These are phyloP conservation scores for Colletotrichum sp. DNA, from an alignment of 2,329 filamentous ascomycete species.

Conservation along the genomic window DNA sequence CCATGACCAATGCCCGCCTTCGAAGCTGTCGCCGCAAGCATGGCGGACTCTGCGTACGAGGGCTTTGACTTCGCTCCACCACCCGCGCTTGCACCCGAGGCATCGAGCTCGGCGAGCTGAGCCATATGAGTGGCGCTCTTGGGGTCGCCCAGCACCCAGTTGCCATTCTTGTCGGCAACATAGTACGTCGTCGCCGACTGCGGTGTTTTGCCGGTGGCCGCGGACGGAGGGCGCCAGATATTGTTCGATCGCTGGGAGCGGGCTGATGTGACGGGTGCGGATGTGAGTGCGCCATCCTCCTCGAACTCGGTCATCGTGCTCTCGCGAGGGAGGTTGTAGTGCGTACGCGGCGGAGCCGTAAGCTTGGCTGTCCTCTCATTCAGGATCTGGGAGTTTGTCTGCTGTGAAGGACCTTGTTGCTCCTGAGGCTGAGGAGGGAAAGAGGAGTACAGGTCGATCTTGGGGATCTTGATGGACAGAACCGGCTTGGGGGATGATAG, in stretches of 20 bases:
- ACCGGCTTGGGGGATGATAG: conserved; percentile 40
- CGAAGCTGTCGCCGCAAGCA: conserved; percentile 22
- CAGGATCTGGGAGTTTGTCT: conserved; percentile 18
- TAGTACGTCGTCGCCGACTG: conserved; percentile 52
- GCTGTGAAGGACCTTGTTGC: conserved; percentile 6
- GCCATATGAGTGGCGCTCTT: conserved; percentile 27
- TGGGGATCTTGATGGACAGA: conserved; percentile 44
- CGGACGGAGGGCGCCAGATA: conserved; percentile 56
- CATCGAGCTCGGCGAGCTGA: conserved; percentile 29
- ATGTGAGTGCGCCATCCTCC: conserved; percentile 47
- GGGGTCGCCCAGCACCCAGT: conserved; percentile 55
- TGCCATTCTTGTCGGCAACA: conserved; percentile 56
- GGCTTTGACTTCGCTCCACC: conserved; percentile 13
- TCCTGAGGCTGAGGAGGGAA: conserved; percentile 2
- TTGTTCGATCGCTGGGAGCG: conserved; percentile 38
- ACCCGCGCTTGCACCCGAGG: conserved; percentile 17
- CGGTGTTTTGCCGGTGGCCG: conserved; percentile 34
- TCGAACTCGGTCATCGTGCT: conserved; percentile 59
- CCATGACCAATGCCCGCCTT: conserved; percentile 22
- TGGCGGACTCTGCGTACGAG: conserved; percentile 15
- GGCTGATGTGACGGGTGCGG: conserved; percentile 9
- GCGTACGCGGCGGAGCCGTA: conserved; percentile 17
- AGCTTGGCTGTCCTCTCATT: conserved; percentile 15
- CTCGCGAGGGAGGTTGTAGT: conserved; percentile 32
- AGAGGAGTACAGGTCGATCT: conserved; percentile 3